Base-by-base conservation (phyloP, 306 rosid genomes). In the Lathyrus tuberosus region DNA sequence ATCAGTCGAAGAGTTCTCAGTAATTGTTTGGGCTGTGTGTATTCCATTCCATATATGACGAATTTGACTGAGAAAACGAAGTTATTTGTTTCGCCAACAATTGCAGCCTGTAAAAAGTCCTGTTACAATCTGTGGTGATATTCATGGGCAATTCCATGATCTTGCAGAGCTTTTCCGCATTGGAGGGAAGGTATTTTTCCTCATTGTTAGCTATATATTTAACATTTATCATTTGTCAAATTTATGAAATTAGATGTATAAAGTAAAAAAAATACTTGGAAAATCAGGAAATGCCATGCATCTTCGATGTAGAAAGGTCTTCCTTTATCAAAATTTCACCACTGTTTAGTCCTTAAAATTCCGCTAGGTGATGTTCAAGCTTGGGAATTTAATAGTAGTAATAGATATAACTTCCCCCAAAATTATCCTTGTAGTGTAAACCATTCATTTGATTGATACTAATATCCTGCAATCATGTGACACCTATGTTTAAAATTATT, bases 161-260 rank as follows among this genome's bases (percentile, higher is more conserved):
- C 98, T 94, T 77, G 96, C 98, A 1, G 97, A 94, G 84, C 98
- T 94, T 63, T 90, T 94, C 68, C 95, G 95, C 75, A 94, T 94
- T 77, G 97, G 98, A 66, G 97, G 97, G 58, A 94, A 88, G 98
- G 98, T 90, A 90, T 63, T 71, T 47, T 35, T 70, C 73, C 47
- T 71, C 43, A 42, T 57, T 56, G 16, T 56, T 53, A 43, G n/a
- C 18, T 63, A 59, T 80, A 31, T 65, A n/a, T 52, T 73, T 8
- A 30, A 35, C 31, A 51, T 70, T 17, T 38, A 20, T 17, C 31
- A 16, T 59, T 58, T 77, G 18, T 33, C 59, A 15, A 43, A 52
- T 75, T 67, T 46, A 10, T 18, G 20, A 24, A 62, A 69, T 69
- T 70, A 64, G 60, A 65, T 24, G 37, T 65, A 58, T 65, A 48